phyloP scores from a whole-genome alignment of 2,329 filamentous ascomycete species.

The Cladobotryum mycophilum region DNA sequence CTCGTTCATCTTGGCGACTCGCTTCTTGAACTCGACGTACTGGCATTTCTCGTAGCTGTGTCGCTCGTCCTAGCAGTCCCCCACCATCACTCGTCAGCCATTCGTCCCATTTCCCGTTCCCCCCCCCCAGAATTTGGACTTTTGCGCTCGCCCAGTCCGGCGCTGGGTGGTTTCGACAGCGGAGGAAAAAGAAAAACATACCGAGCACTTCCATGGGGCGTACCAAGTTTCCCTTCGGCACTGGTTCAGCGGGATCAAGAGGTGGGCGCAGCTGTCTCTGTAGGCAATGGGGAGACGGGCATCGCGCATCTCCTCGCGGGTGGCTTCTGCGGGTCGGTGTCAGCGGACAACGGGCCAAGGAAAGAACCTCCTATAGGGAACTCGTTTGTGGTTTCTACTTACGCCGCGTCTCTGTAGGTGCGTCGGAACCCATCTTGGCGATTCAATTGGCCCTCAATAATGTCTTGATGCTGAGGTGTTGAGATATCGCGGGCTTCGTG shows the following conservation, averaged over 20 bases:
- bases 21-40: slow-evolving; percentile 97
- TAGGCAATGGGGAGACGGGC: slow-evolving; percentile 84
- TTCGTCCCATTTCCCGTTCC: not conserved
- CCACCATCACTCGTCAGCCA: slow-evolving; percentile 10
- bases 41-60: slow-evolving; percentile 99
- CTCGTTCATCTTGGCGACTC: slow-evolving; percentile 98
- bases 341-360: not conserved
- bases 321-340: slow-evolving; percentile 51
- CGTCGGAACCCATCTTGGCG: slow-evolving; percentile 32
- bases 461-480: slow-evolving; percentile 8
- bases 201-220: slow-evolving; percentile 95
- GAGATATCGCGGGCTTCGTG: slow-evolving; percentile 1
- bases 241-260: slow-evolving; percentile 91
- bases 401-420: slow-evolving; percentile 33
- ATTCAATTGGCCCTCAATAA: slow-evolving; percentile 28
- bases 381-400: rapidly evolving
- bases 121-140: not conserved
- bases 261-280: slow-evolving; percentile 90
- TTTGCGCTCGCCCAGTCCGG: not conserved
- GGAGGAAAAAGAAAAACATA: slow-evolving; percentile 40
- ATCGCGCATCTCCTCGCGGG: slow-evolving; percentile 88
- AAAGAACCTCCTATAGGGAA: not conserved
- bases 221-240: slow-evolving; percentile 92
- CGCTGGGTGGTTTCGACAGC: not conserved
- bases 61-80: slow-evolving; percentile 67